Evolutionary conservation across 352 stramenopile species (phyloP).

Genomic region (Phytophthora quininea): DNA sequence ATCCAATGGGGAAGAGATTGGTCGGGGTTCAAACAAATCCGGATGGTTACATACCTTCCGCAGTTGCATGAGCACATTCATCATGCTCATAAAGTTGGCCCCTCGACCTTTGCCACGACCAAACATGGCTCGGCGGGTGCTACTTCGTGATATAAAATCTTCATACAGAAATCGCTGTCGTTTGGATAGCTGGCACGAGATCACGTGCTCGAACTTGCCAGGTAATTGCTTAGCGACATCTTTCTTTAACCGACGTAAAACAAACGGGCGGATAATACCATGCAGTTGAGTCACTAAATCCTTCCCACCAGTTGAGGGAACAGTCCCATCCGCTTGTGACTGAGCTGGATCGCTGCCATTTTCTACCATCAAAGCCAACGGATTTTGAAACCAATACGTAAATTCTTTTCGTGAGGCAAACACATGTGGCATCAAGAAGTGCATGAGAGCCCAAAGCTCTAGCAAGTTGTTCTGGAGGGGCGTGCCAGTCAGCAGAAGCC

Average conservation of each 20-base stretch:
- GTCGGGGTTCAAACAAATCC: slow-evolving; percentile 98
- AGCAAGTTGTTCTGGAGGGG: slow-evolving; percentile 98
- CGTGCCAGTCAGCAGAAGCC: slow-evolving; percentile 94
- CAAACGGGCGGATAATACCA: slow-evolving; percentile 98
- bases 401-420: slow-evolving; percentile 94
- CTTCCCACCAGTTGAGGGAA: slow-evolving; percentile 28
- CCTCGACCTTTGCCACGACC: slow-evolving; percentile 84
- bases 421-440: slow-evolving; percentile 99
- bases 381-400: slow-evolving; percentile 98
- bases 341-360: slow-evolving; percentile 78
- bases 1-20: slow-evolving; percentile 96
- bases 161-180: slow-evolving; percentile 98
- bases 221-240: slow-evolving; percentile 98
- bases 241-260: slow-evolving; percentile 97
- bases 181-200: slow-evolving; percentile 94
- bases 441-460: slow-evolving; percentile 98
- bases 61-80: slow-evolving; percentile 99
- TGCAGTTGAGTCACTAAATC: slow-evolving; percentile 94
- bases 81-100: slow-evolving; percentile 97
- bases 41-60: slow-evolving; percentile 98
- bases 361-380: slow-evolving; percentile 89
- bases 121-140: slow-evolving; percentile 92
- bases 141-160: slow-evolving; percentile 97
- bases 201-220: slow-evolving; percentile 97
- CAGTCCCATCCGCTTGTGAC: slow-evolving; percentile 33